Base-by-base conservation (phyloP, 257 asterid genomes). In the Eustoma russellianum region DNA sequence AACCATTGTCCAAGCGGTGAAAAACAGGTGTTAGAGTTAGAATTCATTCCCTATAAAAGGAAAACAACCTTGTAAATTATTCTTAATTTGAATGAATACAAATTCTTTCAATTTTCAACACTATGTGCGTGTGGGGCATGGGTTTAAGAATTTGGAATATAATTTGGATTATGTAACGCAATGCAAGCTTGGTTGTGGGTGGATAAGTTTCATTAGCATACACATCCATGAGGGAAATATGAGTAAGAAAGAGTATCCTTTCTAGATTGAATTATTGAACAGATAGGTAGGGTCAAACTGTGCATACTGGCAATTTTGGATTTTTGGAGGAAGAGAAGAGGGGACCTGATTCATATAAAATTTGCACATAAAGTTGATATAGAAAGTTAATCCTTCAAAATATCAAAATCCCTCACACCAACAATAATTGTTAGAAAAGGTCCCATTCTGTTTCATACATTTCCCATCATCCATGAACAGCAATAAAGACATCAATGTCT, bases 401-500 rank as follows among this genome's bases (percentile, higher is more conserved):
- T n/a, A n/a, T n/a, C n/a, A n/a, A n/a, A n/a, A n/a, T n/a, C n/a
- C n/a, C n/a, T n/a, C n/a, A n/a, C 17, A 57, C 57, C 48, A 69
- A 41, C 73, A 70, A 77, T 72, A 34, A 74, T 74, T 74, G 66
- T 17, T 52, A 46, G 8, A 17, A 48, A 64, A 70, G 88, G 85
- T 45, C 85, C 88, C 89, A 69, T 63, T 30, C 15, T 67, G 63
- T 53, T 62, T 46, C 59, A 68, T 59, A 60, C 67, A 57, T 44
- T 56, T 61, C 66, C 19, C 57, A 59, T 59, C 74, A 30, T 64
- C 55, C 48, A 46, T 64, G 73, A 60, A 70, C 62, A 64, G 14
- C 70, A 70, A 67, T 70, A 52, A 55, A 59, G 82, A 72, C 71
- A 60, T 65, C 54, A 56, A 62, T 73, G 79, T 76, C 77, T 68